Percentiles rank a stretch among this genome's conserved stretches.
Evolutionary conservation across 768 basidiomycete genomes (phyloP).

Genomic region (Tulasnella sp.): DNA sequence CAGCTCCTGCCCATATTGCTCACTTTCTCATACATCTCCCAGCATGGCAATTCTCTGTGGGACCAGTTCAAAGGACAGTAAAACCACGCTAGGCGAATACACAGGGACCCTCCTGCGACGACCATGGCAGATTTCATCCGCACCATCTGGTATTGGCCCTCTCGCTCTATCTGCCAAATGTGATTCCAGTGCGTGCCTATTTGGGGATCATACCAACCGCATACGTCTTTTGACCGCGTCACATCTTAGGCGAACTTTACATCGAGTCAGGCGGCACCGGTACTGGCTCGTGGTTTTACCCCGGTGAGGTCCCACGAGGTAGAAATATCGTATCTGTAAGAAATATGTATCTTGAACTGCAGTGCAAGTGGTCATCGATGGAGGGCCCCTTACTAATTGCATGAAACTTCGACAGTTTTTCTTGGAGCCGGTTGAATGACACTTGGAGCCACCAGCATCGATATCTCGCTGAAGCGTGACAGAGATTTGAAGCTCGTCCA

Average conservation of each 20-base stretch:
- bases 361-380: background rate
- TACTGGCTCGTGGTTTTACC: background rate
- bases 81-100: background rate
- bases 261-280: background rate
- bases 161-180: background rate
- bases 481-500: too few relatives aligned
- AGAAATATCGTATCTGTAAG: background rate
- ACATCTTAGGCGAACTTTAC: background rate
- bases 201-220: background rate
- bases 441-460: background rate
- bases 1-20: background rate
- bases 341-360: background rate
- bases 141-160: background rate
- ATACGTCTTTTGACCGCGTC: background rate
- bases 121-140: background rate
- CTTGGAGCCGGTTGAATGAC: background rate
- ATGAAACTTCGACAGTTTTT: background rate
- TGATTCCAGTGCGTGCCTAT: background rate
- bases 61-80: background rate
- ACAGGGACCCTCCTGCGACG: background rate
- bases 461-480: too few relatives aligned
- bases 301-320: background rate
- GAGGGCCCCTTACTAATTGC: background rate
- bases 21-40: background rate
- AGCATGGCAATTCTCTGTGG: background rate